These are phyloP conservation scores for Neckera pumila DNA, from an alignment of 225 moss, liverwort and hornwort species.

Conservation along the genomic window DNA sequence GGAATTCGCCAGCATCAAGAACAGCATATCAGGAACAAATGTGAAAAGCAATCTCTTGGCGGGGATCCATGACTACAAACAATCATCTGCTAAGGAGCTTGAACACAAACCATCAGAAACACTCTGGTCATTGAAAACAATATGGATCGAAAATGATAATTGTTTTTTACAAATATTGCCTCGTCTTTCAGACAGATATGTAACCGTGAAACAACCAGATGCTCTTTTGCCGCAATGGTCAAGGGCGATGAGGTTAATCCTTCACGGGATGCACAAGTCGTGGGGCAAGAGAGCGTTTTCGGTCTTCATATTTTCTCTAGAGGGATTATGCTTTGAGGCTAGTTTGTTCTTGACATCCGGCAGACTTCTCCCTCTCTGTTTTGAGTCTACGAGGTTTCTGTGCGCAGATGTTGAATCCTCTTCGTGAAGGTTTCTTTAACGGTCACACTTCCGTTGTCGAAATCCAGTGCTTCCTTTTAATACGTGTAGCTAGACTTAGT, in stretches of 20 bases:
- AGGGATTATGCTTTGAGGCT: background rate
- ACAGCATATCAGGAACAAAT: conserved; percentile 3
- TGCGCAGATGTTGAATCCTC: background rate
- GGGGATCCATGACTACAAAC: conserved; percentile 10
- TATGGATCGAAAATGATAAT: background rate
- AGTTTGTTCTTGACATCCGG: background rate
- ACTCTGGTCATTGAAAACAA: background rate
- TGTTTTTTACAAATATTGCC: background rate
- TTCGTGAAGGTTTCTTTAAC: background rate
- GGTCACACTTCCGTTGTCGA: background rate
- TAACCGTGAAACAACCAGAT: conserved; percentile 11
- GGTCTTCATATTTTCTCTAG: background rate
- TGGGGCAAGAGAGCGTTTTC: background rate
- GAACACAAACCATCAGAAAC: conserved; percentile 5
- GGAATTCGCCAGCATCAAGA: conserved; percentile 10
- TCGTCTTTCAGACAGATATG: conserved; percentile 8
- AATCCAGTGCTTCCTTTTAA: background rate
- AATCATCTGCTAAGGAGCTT: conserved; percentile 8
- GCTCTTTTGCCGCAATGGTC: conserved; percentile 1
- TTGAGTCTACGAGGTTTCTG: background rate
- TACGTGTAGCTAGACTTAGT: background rate
- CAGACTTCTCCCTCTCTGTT: background rate
- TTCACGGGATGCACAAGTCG: conserved; percentile 6
- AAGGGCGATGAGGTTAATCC: background rate
- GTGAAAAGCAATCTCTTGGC: conserved; percentile 7